Percentiles rank a stretch among this genome's conserved stretches.
phyloP scores from a whole-genome alignment of 2,329 filamentous ascomycete genomes.

The Fusarium denticulatum region DNA sequence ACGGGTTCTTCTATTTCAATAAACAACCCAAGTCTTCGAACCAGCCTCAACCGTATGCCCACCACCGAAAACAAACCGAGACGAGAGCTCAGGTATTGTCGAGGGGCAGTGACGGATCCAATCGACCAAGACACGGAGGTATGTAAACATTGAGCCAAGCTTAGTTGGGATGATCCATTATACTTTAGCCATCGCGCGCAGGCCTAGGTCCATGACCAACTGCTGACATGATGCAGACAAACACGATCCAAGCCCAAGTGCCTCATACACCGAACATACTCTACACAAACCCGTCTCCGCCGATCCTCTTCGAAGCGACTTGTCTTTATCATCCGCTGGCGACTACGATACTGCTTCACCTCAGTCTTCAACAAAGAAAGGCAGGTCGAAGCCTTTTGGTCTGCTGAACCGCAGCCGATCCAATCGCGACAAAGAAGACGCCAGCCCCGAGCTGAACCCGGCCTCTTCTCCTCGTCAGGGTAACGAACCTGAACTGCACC shows the following conservation, averaged over 20 bases:
- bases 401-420: constrained; percentile 63
- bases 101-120: constrained; percentile 49
- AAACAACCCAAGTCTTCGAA: too few relatives aligned
- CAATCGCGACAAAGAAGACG: constrained; percentile 60
- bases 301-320: constrained; percentile 61
- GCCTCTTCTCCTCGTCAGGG: constrained; percentile 33
- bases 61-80: too few relatives aligned
- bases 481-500: constrained; percentile 43
- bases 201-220: constrained; percentile 14
- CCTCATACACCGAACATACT: constrained; percentile 45
- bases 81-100: constrained; percentile 41
- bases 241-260: constrained; percentile 32
- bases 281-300: constrained; percentile 53
- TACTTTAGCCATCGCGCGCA: constrained; percentile 29
- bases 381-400: constrained; percentile 65
- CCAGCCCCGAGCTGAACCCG: constrained; percentile 51
- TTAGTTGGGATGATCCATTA: constrained; percentile 24
- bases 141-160: constrained; percentile 40
- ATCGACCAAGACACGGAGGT: constrained; percentile 47
- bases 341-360: constrained; percentile 55
- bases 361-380: constrained; percentile 55
- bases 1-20: too few relatives aligned
- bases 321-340: constrained; percentile 60
- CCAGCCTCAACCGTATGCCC: too few relatives aligned
- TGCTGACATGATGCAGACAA: constrained; percentile 37